phyloP scores from a whole-genome alignment of 805 yeast genomes.

The Priceomyces castillae region DNA sequence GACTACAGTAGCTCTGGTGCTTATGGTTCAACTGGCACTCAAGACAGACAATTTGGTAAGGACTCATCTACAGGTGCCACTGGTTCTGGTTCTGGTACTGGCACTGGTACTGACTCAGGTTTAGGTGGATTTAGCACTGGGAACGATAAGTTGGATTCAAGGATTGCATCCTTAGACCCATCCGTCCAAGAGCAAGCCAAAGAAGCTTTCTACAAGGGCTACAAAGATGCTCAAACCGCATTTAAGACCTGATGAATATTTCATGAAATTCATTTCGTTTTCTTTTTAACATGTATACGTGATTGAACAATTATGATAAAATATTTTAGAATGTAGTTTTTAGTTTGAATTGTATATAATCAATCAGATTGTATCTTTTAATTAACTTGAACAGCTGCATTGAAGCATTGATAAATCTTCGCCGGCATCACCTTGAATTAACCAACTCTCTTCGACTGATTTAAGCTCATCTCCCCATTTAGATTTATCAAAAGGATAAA shows the following conservation, averaged over 20 bases:
- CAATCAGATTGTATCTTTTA: too few relatives aligned
- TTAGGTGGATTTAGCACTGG: slow-evolving; percentile 32
- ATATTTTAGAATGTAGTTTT: too few relatives aligned
- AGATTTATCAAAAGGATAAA: slow-evolving; percentile 64
- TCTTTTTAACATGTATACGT: too few relatives aligned
- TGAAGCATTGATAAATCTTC: slow-evolving; percentile 59
- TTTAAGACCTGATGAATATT: slow-evolving; percentile 12
- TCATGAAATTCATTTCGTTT: too few relatives aligned
- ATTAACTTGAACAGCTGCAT: slow-evolving; percentile 64
- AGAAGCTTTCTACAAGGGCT: slow-evolving; percentile 40
- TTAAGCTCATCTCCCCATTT: slow-evolving; percentile 68
- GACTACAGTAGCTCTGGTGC: not conserved
- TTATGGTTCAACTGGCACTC: not conserved
- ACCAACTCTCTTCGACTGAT: slow-evolving; percentile 58
- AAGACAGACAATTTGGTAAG: not conserved
- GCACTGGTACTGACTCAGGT: not conserved
- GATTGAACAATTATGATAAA: too few relatives aligned
- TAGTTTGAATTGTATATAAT: too few relatives aligned
- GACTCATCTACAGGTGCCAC: slow-evolving; percentile 6
- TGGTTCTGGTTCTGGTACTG: slow-evolving; percentile 10
- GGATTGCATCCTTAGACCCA: slow-evolving; percentile 33
- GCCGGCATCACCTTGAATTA: slow-evolving; percentile 47
- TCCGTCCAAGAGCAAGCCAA: slow-evolving; percentile 37
- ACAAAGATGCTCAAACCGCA: slow-evolving; percentile 33
- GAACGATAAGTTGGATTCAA: slow-evolving; percentile 31